These are phyloP conservation scores for Candida sp. DNA, from an alignment of 1,139 yeast genomes.

Conservation along the genomic window DNA sequence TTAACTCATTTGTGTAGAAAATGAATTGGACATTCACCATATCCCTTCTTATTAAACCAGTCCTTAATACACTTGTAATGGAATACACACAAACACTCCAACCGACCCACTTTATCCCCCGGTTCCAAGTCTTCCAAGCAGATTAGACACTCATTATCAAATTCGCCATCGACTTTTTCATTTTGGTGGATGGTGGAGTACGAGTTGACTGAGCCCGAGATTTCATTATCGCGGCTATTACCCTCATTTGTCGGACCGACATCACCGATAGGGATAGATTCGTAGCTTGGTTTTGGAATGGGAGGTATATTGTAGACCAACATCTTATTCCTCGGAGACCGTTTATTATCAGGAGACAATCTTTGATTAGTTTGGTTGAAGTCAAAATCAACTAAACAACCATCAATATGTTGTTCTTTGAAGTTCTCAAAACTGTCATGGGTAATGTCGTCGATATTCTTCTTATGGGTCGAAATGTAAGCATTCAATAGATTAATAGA, in stretches of 20 bases:
- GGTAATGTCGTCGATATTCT: constrained; percentile 15
- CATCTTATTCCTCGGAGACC: constrained; percentile 65
- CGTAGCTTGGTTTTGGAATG: constrained; percentile 41
- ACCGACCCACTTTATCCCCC: constrained; percentile 86
- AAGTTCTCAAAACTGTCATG: constrained; percentile 39
- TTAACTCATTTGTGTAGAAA: constrained; percentile 31
- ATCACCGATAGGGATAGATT: constrained; percentile 22
- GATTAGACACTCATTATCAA: constrained; percentile 80
- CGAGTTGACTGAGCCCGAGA: constrained; percentile 23
- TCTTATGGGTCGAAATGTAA: constrained; percentile 42
- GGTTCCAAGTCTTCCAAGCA: constrained; percentile 86
- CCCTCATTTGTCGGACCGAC: constrained; percentile 1
- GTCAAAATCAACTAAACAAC: constrained; percentile 66
- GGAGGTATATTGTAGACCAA: constrained; percentile 74
- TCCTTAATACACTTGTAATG: constrained; percentile 87
- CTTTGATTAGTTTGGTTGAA: constrained; percentile 61
- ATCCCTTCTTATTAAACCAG: constrained; percentile 88
- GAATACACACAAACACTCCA: constrained; percentile 92
- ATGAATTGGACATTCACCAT: constrained; percentile 86
- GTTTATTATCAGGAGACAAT: constrained; percentile 26
- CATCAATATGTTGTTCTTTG: constrained; percentile 65
- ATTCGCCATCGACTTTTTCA: constrained; percentile 54
- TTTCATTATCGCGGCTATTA: constrained; percentile 3
- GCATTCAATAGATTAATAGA: constrained; percentile 47
- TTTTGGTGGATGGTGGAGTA: constrained; percentile 19